Evolutionary conservation across 2,329 filamentous ascomycete genomes (phyloP).

Genomic region (Phoma sp.): DNA sequence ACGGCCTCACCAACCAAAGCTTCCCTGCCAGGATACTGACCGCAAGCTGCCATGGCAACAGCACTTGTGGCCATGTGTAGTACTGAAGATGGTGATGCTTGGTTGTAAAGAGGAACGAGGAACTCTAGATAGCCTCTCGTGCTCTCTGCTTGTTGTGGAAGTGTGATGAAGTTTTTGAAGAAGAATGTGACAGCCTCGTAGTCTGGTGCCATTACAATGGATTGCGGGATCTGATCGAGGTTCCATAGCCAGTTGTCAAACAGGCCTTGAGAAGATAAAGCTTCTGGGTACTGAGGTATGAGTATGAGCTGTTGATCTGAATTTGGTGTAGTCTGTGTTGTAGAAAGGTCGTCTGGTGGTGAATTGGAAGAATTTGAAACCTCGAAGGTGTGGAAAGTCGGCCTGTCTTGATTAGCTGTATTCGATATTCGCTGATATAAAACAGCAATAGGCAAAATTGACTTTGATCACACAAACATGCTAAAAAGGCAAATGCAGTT

Average conservation of each 20-base stretch:
- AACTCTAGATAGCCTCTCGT: constrained; percentile 50
- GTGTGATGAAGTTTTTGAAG: constrained; percentile 51
- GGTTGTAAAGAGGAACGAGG: constrained; percentile 49
- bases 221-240: constrained; percentile 36
- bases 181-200: constrained; percentile 51
- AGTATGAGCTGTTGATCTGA: constrained; percentile 29
- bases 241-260: constrained; percentile 44
- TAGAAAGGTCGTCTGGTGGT: background rate
- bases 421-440: too few relatives aligned
- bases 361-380: background rate
- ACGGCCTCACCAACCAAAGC: constrained; percentile 45
- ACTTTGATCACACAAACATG: too few relatives aligned
- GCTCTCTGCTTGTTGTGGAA: constrained; percentile 48
- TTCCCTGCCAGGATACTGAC: constrained; percentile 48
- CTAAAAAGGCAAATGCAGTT: too few relatives aligned
- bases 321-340: constrained; percentile 5
- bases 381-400: constrained; percentile 7
- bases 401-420: constrained; percentile 7
- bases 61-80: constrained; percentile 51
- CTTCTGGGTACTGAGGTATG: constrained; percentile 24
- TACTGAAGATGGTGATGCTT: constrained; percentile 43
- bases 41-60: constrained; percentile 48
- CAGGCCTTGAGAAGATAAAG: constrained; percentile 19
- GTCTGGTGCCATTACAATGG: constrained; percentile 43
- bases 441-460: too few relatives aligned